Evolutionary conservation across 306 rosid species (phyloP).

Genomic region (Begonia loranthoides): DNA sequence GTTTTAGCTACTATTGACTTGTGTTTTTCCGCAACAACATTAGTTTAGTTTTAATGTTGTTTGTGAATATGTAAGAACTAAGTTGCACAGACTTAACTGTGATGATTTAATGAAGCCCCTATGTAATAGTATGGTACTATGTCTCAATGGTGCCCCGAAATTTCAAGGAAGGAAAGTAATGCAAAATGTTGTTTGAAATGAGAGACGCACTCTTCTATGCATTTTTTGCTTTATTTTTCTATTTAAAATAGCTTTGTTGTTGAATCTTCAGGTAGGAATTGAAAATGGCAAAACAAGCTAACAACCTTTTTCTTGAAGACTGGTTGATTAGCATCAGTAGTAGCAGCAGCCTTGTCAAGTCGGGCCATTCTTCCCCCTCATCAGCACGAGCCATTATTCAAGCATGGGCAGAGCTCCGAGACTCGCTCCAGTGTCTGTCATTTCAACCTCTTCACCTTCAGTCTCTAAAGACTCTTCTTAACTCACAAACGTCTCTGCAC

Average conservation of each 20-base stretch:
- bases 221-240: not conserved
- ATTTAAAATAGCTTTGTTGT: not conserved
- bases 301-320: slow-evolving; percentile 47
- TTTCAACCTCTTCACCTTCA: slow-evolving; percentile 34
- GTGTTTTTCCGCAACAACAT: too few relatives aligned
- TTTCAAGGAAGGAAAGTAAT: too few relatives aligned
- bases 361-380: slow-evolving; percentile 20
- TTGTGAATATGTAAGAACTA: too few relatives aligned
- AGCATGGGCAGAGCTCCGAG: slow-evolving; percentile 68
- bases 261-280: slow-evolving; percentile 4
- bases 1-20: too few relatives aligned
- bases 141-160: too few relatives aligned
- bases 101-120: too few relatives aligned
- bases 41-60: too few relatives aligned
- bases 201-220: too few relatives aligned
- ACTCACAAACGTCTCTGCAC: slow-evolving; percentile 55
- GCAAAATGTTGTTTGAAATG: too few relatives aligned
- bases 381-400: slow-evolving; percentile 71
- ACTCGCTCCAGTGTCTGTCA: slow-evolving; percentile 31
- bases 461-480: slow-evolving; percentile 47
- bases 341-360: slow-evolving; percentile 11
- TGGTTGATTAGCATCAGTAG: slow-evolving; percentile 48
- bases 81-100: too few relatives aligned
- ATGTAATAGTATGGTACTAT: too few relatives aligned
- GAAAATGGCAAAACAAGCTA: slow-evolving; percentile 37